Evolutionary conservation across 305 asterid species (phyloP).

Genomic region (Solanum hybrid): DNA sequence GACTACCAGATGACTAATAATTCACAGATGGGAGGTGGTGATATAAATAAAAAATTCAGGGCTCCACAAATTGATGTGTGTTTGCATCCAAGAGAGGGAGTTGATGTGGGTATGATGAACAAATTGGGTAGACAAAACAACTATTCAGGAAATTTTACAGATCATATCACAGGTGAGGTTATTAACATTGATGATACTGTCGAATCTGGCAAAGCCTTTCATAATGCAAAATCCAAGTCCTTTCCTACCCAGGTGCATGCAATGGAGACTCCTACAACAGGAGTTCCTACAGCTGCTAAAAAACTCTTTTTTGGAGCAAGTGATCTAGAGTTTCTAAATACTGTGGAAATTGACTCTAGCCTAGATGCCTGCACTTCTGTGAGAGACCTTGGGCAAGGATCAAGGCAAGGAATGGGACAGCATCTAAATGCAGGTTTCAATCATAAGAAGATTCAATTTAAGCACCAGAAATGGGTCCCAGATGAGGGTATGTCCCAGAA

Average conservation of each 20-base stretch:
- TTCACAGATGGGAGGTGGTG: constrained; percentile 27
- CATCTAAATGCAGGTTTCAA: constrained; percentile 25
- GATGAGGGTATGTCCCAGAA: constrained; percentile 25
- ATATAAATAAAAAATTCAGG: constrained; percentile 27
- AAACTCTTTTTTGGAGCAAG: constrained; percentile 33
- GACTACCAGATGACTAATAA: constrained; percentile 36
- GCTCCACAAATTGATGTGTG: constrained; percentile 22
- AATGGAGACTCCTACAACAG: constrained; percentile 33
- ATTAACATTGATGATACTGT: constrained; percentile 43
- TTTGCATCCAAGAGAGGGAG: constrained; percentile 33
- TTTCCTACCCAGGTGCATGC: constrained; percentile 34
- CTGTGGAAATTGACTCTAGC: constrained; percentile 34
- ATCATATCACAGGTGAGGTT: constrained; percentile 60
- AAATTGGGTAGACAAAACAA: constrained; percentile 22
- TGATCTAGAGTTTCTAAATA: constrained; percentile 26
- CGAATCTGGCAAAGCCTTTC: constrained; percentile 29
- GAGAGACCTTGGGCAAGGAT: constrained; percentile 24
- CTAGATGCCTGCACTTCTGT: constrained; percentile 36
- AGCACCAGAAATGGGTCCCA: constrained; percentile 23
- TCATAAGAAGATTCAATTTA: constrained; percentile 17
- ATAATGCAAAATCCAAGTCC: constrained; percentile 20
- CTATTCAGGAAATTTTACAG: constrained; percentile 30
- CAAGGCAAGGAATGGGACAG: constrained; percentile 23
- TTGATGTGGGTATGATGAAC: constrained; percentile 19
- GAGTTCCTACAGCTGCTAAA: constrained; percentile 26